Evolutionary conservation across 768 basidiomycete species (phyloP).

Genomic region (Boletus barrowsii): DNA sequence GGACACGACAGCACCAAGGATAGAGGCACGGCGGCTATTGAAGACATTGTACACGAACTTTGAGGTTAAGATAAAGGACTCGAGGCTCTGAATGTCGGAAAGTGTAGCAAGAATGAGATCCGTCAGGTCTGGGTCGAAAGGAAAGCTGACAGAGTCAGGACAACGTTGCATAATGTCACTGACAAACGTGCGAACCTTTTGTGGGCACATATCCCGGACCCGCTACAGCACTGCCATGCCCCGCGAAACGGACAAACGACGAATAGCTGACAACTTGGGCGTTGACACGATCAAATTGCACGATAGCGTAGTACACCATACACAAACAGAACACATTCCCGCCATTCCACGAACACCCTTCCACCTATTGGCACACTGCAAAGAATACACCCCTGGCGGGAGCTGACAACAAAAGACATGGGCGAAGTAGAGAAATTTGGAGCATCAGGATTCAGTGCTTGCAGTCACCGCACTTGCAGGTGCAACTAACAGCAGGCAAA

Average conservation of each 20-base stretch:
- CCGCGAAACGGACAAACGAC: too few relatives aligned
- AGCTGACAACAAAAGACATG: neutral
- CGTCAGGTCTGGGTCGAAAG: slow-evolving; percentile 11
- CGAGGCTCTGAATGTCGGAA: slow-evolving; percentile 7
- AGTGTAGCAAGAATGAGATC: slow-evolving; percentile 11
- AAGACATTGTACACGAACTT: slow-evolving; percentile 20
- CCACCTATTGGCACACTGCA: neutral
- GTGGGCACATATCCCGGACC: too few relatives aligned
- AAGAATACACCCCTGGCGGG: neutral
- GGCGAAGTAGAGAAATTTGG: too few relatives aligned
- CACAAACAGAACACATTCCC: neutral
- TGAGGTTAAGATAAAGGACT: slow-evolving; percentile 13
- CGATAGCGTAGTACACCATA: neutral
- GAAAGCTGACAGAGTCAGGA: neutral
- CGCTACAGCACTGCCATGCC: too few relatives aligned
- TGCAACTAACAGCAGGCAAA: slow-evolving; percentile 1
- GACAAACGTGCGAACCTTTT: too few relatives aligned
- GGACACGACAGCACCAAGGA: slow-evolving; percentile 13
- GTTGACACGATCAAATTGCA: neutral
- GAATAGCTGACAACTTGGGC: too few relatives aligned
- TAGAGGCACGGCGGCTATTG: slow-evolving; percentile 3
- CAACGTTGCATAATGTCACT: neutral
- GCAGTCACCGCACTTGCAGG: slow-evolving; percentile 20
- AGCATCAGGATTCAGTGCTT: slow-evolving; percentile 9
- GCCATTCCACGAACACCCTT: neutral